Evolutionary conservation across 106 monocot species (phyloP).

Genomic region (Triglochin maritima): DNA sequence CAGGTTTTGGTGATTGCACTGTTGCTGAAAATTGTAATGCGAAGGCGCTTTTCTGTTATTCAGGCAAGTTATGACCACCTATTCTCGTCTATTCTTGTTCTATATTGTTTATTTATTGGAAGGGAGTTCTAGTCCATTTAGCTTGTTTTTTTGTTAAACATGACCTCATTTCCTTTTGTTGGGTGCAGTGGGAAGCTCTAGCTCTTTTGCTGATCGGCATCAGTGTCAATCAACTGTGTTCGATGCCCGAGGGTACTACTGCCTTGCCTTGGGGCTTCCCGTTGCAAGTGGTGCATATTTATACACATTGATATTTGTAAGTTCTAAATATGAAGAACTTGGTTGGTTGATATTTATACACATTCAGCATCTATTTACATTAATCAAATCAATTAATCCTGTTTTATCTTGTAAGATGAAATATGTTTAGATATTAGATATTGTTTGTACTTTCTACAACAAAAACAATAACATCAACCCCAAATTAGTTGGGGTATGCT

Average conservation of each 20-base stretch:
- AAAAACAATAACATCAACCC: too few relatives aligned
- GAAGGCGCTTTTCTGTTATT: constrained; percentile 76
- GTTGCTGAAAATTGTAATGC: constrained; percentile 88
- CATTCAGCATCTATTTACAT: background rate
- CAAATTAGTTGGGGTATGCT: too few relatives aligned
- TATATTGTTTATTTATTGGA: too few relatives aligned
- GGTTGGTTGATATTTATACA: too few relatives aligned
- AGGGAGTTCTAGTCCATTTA: background rate
- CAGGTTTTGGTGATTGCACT: constrained; percentile 93
- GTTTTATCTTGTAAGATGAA: too few relatives aligned
- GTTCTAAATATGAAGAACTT: background rate
- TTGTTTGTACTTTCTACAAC: too few relatives aligned
- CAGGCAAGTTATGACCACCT: constrained; percentile 36
- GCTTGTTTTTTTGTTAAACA: background rate
- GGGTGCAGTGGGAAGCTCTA: constrained; percentile 82
- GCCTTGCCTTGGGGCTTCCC: constrained; percentile 53
- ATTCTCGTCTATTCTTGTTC: background rate
- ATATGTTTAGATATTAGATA: too few relatives aligned
- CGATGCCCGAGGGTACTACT: constrained; percentile 57
- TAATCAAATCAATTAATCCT: too few relatives aligned
- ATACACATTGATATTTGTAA: constrained; percentile 45
- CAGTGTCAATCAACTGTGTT: constrained; percentile 71
- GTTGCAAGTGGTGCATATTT: constrained; percentile 71
- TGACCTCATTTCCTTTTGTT: background rate
- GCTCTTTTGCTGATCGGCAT: constrained; percentile 91